phyloP scores from a whole-genome alignment of 305 asterid species.

The Fraxinus ornus region DNA sequence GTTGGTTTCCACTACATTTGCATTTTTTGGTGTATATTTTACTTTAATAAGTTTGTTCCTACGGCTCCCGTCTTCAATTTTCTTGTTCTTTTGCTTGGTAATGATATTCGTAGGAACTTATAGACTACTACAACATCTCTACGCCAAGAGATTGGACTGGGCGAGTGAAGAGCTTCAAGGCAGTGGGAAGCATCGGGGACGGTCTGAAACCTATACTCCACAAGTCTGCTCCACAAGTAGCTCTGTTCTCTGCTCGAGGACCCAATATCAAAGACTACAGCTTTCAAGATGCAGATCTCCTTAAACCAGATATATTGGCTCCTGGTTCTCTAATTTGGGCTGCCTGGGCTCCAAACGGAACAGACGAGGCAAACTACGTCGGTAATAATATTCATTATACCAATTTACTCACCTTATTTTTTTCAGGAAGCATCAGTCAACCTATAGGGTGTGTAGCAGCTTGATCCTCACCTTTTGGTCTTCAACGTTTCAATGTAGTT shows the following conservation, averaged over 20 bases:
- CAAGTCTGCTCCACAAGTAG: conserved; percentile 97
- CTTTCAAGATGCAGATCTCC: conserved; percentile 90
- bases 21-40: not conserved
- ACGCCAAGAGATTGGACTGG: conserved; percentile 98
- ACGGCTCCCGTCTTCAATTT: not conserved
- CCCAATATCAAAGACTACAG: conserved; percentile 95
- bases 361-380: conserved; percentile 83
- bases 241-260: conserved; percentile 95
- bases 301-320: conserved; percentile 96
- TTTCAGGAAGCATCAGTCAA: not conserved
- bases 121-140: conserved; percentile 82
- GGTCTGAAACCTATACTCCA: conserved; percentile 87
- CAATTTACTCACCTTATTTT: conserved; percentile 2
- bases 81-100: conserved; percentile 19
- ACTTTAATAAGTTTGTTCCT: conserved; percentile 1
- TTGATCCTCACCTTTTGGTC: not conserved
- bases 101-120: conserved; percentile 61
- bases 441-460: not conserved
- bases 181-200: conserved; percentile 86
- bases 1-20: not conserved
- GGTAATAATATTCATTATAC: conserved; percentile 44
- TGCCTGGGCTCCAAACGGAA: conserved; percentile 97
- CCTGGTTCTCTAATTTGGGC: conserved; percentile 99
- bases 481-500: not conserved
- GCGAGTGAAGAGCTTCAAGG: conserved; percentile 83